Evolutionary conservation across 768 basidiomycete species (phyloP), one percentile per base, ranked within the genome.

Genomic region (Jaapia argillacea): DNA sequence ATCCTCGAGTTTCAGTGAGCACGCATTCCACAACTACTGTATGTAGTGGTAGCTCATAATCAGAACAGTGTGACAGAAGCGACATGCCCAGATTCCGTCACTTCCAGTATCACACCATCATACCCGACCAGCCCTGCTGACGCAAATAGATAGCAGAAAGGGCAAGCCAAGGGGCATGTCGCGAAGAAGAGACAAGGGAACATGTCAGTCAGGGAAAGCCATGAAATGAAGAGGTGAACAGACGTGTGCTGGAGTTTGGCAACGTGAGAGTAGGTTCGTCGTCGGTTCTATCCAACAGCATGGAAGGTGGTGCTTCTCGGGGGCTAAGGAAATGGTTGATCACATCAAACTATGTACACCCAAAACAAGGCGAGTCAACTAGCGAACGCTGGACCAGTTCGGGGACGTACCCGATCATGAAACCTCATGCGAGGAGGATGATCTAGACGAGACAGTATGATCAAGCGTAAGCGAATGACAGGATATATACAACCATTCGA

Each of bases 31-130:
- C n/a, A n/a, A n/a, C n/a, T n/a, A n/a, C n/a, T n/a, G n/a, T n/a
- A n/a, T n/a, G n/a, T n/a, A n/a, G n/a, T n/a, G n/a, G n/a, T n/a
- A n/a, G n/a, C n/a, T n/a, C n/a, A n/a, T n/a, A n/a, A n/a, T 72
- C 53, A 83, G 59, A 86, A 84, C 36, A 88, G 57, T 53, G 70
- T 81, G 6, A 90, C 79, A 24, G 81, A 68, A 14, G 82, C 74
- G 22, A 91, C 81, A 52, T 87, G 85, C 2, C 82, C 86, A 18
- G 77, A 70, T 49, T 85, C 82, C 7, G 83, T 78, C 10, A 83
- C 81, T 53, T 91, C 89, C 23, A 89, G 59, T 40, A 89, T 78
- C 35, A 87, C 74, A 20, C 89, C 87, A 46, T 88, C 81, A 53
- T 85, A 89, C 24, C 87, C 86, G 46, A 85, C 67, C 16, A 88